Evolutionary conservation across 2,329 filamentous ascomycete genomes (phyloP).

Genomic region (Dryadomyces quercivorus): DNA sequence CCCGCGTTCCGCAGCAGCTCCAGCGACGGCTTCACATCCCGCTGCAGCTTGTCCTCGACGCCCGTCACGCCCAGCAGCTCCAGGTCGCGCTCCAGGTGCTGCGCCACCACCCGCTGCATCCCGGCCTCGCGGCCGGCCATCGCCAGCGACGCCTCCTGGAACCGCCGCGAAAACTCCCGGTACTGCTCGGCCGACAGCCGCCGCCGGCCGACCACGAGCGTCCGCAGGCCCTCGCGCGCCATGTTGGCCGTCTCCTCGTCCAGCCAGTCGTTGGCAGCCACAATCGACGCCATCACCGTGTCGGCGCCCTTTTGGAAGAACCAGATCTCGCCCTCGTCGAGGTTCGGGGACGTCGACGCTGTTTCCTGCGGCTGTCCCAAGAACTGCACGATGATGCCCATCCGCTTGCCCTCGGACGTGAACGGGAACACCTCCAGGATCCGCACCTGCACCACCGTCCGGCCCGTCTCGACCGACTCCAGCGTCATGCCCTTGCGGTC

Average conservation of each 20-base stretch:
- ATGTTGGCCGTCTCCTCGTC: conserved; percentile 99
- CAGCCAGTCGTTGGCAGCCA: conserved; percentile 93
- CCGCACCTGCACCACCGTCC: conserved; percentile 67
- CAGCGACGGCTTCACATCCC: conserved; percentile 87
- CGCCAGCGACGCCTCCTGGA: conserved; percentile 69
- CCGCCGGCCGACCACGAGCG: conserved; percentile 88
- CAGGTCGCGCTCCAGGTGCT: conserved; percentile 75
- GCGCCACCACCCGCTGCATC: conserved; percentile 68
- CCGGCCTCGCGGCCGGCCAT: conserved; percentile 69
- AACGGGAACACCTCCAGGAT: conserved; percentile 96
- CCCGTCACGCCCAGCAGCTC: conserved; percentile 95
- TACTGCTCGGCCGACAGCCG: conserved; percentile 70
- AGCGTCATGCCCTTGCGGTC: conserved; percentile 80
- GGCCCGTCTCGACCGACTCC: conserved; percentile 61
- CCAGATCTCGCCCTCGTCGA: conserved; percentile 71
- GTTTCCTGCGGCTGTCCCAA: conserved; percentile 30
- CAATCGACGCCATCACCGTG: conserved; percentile 94
- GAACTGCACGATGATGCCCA: conserved; percentile 94
- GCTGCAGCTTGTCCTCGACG: conserved; percentile 93
- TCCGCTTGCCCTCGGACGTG: conserved; percentile 93
- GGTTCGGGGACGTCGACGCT: conserved; percentile 33
- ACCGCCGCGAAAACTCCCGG: conserved; percentile 60
- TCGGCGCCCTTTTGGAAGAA: conserved; percentile 98
- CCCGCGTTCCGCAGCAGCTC: conserved; percentile 93
- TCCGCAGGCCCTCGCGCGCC: conserved; percentile 90